A percentile compares a stretch with the other conserved stretches of the same genome.
Evolutionary conservation across 179 eudicot genomes (phyloP).

Genomic region (Beta macrorhiza): DNA sequence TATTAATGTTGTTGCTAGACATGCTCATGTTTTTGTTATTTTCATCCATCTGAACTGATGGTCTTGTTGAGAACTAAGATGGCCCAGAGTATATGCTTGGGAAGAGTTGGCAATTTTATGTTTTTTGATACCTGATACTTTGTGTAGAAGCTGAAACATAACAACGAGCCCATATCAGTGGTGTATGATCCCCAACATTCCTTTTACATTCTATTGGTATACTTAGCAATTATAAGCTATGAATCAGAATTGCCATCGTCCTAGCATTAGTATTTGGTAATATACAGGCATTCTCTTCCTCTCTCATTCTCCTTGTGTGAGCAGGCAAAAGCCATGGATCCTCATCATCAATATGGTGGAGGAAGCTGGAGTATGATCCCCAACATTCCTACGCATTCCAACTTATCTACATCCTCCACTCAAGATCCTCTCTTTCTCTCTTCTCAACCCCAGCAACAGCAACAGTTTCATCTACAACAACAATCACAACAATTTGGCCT

Average conservation of each 20-base stretch:
- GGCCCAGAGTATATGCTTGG: neutral
- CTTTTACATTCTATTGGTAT: neutral
- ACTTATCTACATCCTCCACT: constrained; percentile 19
- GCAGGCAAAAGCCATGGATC: constrained; percentile 26
- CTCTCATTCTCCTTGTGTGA: neutral
- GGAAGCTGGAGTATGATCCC: constrained; percentile 40
- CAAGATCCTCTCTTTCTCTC: constrained; percentile 39
- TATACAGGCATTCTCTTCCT: neutral
- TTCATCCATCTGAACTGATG: neutral
- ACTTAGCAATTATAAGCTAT: neutral
- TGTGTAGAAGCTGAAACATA: neutral
- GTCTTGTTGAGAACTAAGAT: neutral
- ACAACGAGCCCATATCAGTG: neutral
- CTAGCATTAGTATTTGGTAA: too few species aligned
- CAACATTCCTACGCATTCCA: constrained; percentile 22
- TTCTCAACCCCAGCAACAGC: constrained; percentile 27
- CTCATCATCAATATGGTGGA: constrained; percentile 33
- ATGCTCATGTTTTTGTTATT: neutral
- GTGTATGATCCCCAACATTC: neutral
- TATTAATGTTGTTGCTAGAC: neutral
- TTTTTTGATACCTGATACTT: neutral
- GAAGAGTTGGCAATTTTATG: neutral
- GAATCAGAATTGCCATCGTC: neutral
- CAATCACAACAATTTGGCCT: constrained; percentile 25
- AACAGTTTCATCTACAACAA: constrained; percentile 23